Evolutionary conservation across 257 asterid genomes (phyloP).

Genomic region (Solanum ossicruentum): DNA sequence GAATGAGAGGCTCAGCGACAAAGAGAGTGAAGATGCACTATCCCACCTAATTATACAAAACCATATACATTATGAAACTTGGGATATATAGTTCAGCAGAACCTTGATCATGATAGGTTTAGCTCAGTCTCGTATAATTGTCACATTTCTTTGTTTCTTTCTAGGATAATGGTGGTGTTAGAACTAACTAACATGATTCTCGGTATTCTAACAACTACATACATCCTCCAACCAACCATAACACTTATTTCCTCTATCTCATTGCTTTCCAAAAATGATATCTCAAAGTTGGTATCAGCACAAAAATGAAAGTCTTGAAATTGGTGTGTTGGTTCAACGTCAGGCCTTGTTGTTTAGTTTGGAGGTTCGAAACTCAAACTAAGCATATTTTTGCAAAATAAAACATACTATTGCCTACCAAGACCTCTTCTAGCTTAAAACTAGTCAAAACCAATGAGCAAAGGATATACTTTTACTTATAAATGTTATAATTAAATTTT

Average conservation of each 20-base stretch:
- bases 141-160: not conserved
- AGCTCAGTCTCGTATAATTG: not conserved
- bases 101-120: not conserved
- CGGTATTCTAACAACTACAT: not conserved
- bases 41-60: not conserved
- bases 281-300: not conserved
- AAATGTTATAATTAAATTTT: too few relatives aligned
- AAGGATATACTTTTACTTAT: not conserved
- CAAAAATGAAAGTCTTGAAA: not conserved
- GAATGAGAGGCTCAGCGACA: too few relatives aligned
- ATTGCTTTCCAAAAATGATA: not conserved
- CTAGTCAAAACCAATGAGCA: not conserved
- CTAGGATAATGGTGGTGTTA: not conserved
- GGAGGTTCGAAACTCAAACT: rapidly evolving
- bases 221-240: not conserved
- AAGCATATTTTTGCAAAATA: not conserved
- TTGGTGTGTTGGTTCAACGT: not conserved
- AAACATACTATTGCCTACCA: not conserved
- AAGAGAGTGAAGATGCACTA: not conserved
- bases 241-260: not conserved
- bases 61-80: not conserved
- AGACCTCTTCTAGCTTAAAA: too few relatives aligned
- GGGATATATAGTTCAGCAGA: not conserved
- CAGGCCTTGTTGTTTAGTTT: rapidly evolving
- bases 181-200: not conserved